Percentiles rank a stretch among this genome's conserved stretches.
Evolutionary conservation across 352 stramenopile species (phyloP).

Genomic region (Sclerospora graminicola): DNA sequence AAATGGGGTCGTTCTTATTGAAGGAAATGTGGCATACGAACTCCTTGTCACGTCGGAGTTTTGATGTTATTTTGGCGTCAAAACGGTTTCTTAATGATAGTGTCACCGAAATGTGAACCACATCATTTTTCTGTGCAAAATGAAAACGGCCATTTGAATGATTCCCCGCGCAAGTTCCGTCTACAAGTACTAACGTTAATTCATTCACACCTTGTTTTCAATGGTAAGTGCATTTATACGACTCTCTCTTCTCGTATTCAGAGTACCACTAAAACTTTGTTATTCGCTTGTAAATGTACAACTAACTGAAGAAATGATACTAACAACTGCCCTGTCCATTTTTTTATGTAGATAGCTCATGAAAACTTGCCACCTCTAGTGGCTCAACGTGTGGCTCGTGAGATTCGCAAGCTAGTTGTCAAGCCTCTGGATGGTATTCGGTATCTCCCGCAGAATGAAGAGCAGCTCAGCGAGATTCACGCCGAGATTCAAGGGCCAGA

Average conservation of each 20-base stretch:
- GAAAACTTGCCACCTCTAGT: slow-evolving; percentile 84
- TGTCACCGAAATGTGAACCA: too few species aligned
- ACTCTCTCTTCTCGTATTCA: not conserved
- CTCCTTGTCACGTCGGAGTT: too few species aligned
- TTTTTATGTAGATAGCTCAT: slow-evolving; percentile 20
- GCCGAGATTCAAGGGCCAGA: slow-evolving; percentile 94
- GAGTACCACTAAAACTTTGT: too few species aligned
- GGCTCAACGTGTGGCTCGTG: slow-evolving; percentile 85
- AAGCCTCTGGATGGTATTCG: slow-evolving; percentile 87
- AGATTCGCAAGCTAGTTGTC: slow-evolving; percentile 88
- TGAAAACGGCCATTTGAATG: too few species aligned
- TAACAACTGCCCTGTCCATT: slow-evolving; percentile 3
- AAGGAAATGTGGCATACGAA: too few species aligned
- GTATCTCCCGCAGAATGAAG: slow-evolving; percentile 87
- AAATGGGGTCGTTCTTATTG: too few species aligned
- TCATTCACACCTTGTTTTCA: slow-evolving; percentile 1
- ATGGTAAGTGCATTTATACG: slow-evolving; percentile 20
- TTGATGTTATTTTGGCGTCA: too few species aligned
- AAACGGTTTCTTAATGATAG: too few species aligned
- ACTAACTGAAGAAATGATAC: slow-evolving; percentile 1
- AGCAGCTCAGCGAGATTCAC: slow-evolving; percentile 88
- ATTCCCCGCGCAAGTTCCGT: too few species aligned
- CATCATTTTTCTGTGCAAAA: too few species aligned
- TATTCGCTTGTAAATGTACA: too few species aligned
- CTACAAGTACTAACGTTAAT: too few species aligned